Conservation (phyloP, 257 asterid species). For the Solanum medicagineum region DNA sequence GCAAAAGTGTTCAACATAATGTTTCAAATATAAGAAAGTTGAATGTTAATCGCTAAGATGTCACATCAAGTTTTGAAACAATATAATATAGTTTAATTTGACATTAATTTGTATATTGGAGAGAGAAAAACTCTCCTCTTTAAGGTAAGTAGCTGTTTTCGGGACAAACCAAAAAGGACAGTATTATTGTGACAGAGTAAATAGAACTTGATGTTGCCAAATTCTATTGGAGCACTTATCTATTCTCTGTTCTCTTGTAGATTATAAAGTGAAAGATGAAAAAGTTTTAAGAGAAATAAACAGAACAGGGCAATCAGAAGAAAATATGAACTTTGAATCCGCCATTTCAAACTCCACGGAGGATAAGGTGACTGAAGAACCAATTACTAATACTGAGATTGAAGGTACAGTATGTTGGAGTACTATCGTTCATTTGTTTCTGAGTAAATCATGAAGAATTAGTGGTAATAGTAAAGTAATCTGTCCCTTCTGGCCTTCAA, state of each 20-base stretch:
- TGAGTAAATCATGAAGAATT: not conserved
- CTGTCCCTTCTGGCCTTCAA: not conserved
- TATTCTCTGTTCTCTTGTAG: slow-evolving; percentile 4
- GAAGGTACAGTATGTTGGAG: not conserved
- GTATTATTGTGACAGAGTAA: not conserved
- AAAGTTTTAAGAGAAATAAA: slow-evolving; percentile 7
- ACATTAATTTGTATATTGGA: not conserved
- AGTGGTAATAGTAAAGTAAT: not conserved
- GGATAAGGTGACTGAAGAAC: not conserved
- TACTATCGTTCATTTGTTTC: not conserved
- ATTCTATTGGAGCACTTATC: not conserved
- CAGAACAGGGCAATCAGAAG: not conserved
- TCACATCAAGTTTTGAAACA: not conserved
- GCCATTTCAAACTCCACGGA: not conserved
- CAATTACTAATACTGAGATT: not conserved
- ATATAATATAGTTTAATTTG: not conserved
- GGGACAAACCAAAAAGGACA: not conserved
- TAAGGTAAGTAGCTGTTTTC: not conserved
- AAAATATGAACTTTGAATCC: not conserved
- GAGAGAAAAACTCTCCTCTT: not conserved
- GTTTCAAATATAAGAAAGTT: not conserved
- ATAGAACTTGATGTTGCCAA: not conserved
- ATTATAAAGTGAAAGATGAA: slow-evolving; percentile 1
- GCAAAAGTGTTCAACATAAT: not conserved
- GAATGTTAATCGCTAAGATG: not conserved